Base-by-base conservation (phyloP, 768 basidiomycete species). In the Lactarius deliciosus region DNA sequence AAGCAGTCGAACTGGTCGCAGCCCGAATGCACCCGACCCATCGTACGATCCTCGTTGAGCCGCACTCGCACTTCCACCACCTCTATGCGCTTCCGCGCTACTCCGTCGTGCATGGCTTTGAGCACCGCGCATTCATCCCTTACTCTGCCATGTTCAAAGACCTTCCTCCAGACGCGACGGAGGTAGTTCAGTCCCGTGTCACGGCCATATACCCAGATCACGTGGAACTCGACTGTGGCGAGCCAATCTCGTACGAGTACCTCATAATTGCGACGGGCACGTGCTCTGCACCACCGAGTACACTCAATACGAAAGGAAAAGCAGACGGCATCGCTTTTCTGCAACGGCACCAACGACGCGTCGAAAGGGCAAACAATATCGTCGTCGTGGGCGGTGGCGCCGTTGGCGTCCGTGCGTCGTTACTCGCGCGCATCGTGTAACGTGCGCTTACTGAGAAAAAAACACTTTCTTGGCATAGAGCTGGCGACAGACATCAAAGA, bases 351-450 rank as follows among this genome's bases (percentile, higher is more conserved):
- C 81, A 82, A 65, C 54, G 71, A 38, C 73, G 68, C 5, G 74
- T 82, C 22, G 66, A 70, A 40, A 60, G 69, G 10, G 76, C 77
- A 3, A 69, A 70, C 32, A 73, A 74, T 45, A 68, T 80, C 16
- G 74, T 78, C 34, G 70, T 81, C 25, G 61, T 79, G 25, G 80
- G 80, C 16, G 79, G 76, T 38, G 80, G 80, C 3, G 76, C 80
- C 10, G 76, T 78, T 9, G 80, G 80, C 6, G 71, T 79, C n/a
- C 75, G 75, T 75, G 53, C 41, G 74, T 56, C 32, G 3, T 70
- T 20, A n/a, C 45, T 56, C 40, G 9, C 40, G 30, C 16, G 43
- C 22, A 43, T 54, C 8, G 9, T 47, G n/a, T 25, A 3, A 5
- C 16, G 30, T 20, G 16, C 16, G 9, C 25, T 13, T 36, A 32